Base-by-base conservation (phyloP, 2,329 filamentous ascomycete genomes). In the Phoma sp. region DNA sequence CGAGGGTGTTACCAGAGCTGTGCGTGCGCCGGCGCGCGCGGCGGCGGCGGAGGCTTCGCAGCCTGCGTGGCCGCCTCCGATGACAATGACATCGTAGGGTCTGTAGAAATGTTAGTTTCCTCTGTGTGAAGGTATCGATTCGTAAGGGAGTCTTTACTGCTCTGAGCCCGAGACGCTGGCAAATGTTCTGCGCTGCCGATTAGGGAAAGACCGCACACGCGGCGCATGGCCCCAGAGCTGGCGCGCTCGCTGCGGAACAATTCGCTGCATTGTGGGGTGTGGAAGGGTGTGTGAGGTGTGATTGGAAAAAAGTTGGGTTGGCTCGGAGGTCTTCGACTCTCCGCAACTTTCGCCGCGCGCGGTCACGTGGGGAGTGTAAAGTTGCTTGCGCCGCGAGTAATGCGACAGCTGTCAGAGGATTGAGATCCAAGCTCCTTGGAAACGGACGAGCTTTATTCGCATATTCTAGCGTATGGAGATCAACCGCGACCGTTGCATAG, bases 11-110 rank as follows among this genome's bases (percentile, higher is more conserved):
- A 99, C 82, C 62, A 99, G 84, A 1, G 89, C 93, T 37, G 95
- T 98, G 66, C 88, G 87, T 44, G 93, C 95, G 47, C 95, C 95
- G 13, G 90, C 85, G 68, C 95, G 86, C 39, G 95, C 95, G 11
- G 95, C 91, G 2, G 93, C 95, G 9, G 95, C 89, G 61, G 90
- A 93, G 55, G 95, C 95, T 80, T 99, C 95, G 47, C 92, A 90
- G 43, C 95, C 95, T 52, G 95, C 95, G 80, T 99, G 95, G 25
- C 95, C 95, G 57, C 95, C 95, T 49, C 95, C 95, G 59, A 99
- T 92, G 2, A 99, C 93, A 32, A 99, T 83, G 44, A 99, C 95
- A 83, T 99, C 93, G 71, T 90, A 96, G 1, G 85, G 82, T 54
- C 88, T 90, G 41, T 30, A n/a, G 1, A 13, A 13, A 6, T 29